A percentile compares a stretch with the other conserved stretches of the same genome.
Evolutionary conservation across 257 asterid genomes (phyloP).

Genomic region (Solanum arcanum): DNA sequence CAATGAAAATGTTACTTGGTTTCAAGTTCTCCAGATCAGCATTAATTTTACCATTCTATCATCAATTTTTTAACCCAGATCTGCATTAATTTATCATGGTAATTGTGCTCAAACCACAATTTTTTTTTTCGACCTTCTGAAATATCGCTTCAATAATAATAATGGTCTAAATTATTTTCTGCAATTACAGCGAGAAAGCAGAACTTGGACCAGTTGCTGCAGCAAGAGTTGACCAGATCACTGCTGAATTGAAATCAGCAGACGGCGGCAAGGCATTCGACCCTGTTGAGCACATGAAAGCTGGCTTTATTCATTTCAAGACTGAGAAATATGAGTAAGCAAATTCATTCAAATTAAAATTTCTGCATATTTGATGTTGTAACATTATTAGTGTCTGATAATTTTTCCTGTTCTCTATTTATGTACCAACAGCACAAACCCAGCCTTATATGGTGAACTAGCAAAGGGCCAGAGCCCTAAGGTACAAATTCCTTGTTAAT

Average conservation of each 20-base stretch:
- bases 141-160: neutral
- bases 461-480: conserved; percentile 87
- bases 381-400: neutral
- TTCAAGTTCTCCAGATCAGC: neutral
- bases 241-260: conserved; percentile 48
- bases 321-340: conserved; percentile 84
- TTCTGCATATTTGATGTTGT: neutral
- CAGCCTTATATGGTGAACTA: conserved; percentile 58
- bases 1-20: neutral
- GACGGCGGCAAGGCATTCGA: conserved; percentile 24
- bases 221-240: conserved; percentile 54
- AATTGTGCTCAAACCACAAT: neutral
- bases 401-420: neutral
- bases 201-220: conserved; percentile 75
- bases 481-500: conserved; percentile 23
- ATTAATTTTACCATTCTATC: neutral
- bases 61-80: too few relatives aligned
- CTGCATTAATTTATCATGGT: too few relatives aligned
- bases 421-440: conserved; percentile 39
- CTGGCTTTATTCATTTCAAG: conserved; percentile 71
- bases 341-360: neutral
- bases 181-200: conserved; percentile 57
- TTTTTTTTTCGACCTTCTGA: neutral
- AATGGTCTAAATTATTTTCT: neutral
- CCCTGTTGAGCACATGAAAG: conserved; percentile 56